Evolutionary conservation across 345 rosid genomes (phyloP).

Genomic region (Firmiana major): DNA sequence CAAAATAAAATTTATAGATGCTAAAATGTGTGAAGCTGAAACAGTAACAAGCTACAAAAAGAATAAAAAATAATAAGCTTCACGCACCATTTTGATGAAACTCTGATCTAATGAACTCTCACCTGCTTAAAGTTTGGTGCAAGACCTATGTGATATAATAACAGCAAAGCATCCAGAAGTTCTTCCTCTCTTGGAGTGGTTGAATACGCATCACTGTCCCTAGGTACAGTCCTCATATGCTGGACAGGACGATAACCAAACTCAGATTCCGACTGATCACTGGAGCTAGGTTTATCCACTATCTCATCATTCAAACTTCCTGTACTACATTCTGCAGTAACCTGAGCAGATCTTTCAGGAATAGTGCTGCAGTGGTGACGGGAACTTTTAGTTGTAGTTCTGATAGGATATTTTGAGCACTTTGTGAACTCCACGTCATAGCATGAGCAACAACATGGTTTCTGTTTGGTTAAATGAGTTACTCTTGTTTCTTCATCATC

Average conservation of each 20-base stretch:
- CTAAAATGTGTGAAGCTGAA: constrained; percentile 2
- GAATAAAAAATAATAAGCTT: not conserved
- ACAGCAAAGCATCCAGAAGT: constrained; percentile 70
- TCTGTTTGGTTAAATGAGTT: constrained; percentile 68
- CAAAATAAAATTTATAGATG: not conserved
- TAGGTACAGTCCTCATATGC: constrained; percentile 44
- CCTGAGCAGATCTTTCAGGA: constrained; percentile 85
- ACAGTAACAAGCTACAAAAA: constrained; percentile 8
- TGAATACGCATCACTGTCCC: constrained; percentile 54
- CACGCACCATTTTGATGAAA: not conserved
- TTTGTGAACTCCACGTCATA: constrained; percentile 65
- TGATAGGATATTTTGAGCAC: constrained; percentile 57
- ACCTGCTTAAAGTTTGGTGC: constrained; percentile 98
- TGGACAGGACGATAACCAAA: constrained; percentile 67
- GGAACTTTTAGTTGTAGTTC: constrained; percentile 50
- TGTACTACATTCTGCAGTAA: constrained; percentile 73
- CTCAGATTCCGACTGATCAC: constrained; percentile 81
- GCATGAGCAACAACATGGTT: constrained; percentile 93
- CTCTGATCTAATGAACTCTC: constrained; percentile 9
- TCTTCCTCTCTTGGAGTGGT: constrained; percentile 85
- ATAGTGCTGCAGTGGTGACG: constrained; percentile 56
- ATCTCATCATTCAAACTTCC: constrained; percentile 83
- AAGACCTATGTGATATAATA: constrained; percentile 83
- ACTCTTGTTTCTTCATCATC: constrained; percentile 75
- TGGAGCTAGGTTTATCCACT: constrained; percentile 85